Base-by-base conservation (phyloP, 257 asterid genomes). In the Solanum pinnatisectum region DNA sequence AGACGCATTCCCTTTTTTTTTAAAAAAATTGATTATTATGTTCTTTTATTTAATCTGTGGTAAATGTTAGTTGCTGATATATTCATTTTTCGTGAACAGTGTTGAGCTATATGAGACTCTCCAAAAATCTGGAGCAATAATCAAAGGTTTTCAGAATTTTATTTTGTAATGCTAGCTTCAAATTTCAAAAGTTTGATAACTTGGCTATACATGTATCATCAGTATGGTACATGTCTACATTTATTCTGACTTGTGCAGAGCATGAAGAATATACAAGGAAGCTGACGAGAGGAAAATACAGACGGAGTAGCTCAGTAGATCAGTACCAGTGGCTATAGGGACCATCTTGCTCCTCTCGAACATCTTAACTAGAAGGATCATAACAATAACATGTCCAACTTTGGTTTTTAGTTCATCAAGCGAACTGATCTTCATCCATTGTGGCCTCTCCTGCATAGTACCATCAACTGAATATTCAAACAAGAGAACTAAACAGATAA, bases 361-460 rank as follows among this genome's bases (percentile, higher is more conserved):
- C 99, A 96, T 96, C 92, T 96, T 96, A n/a, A 96, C 98, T 44
- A 96, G 93, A 89, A 96, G 98, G 89, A 96, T 96, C 99, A 96
- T 96, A 82, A 96, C 98, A 10, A 96, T 96, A 2, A 96, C 98
- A 87, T 96, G 99, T 59, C 99, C 99, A 4, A 96, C 98, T 91
- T 95, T 96, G 3, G 99, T 95, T 93, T 96, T 96, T 65, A 96
- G 89, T 91, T 95, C 98, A 46, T 95, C 98, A 5, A 96, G 95
- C 1, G 98, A 96, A 73, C 97, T 92, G 87, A 96, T 96, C 92
- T 95, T 94, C 99, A 95, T 96, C 99, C 99, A 96, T 92, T 92
- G 93, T 14, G 99, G 99, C 87, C 99, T 94, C 93, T 96, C 99
- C 98, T 96, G 92, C 90, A 87, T 15, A 13, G 67, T 16, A 42